Evolutionary conservation across 345 rosid species (phyloP), one percentile per base, ranked within the genome.

Genomic region (Hibiscus mutabilis): DNA sequence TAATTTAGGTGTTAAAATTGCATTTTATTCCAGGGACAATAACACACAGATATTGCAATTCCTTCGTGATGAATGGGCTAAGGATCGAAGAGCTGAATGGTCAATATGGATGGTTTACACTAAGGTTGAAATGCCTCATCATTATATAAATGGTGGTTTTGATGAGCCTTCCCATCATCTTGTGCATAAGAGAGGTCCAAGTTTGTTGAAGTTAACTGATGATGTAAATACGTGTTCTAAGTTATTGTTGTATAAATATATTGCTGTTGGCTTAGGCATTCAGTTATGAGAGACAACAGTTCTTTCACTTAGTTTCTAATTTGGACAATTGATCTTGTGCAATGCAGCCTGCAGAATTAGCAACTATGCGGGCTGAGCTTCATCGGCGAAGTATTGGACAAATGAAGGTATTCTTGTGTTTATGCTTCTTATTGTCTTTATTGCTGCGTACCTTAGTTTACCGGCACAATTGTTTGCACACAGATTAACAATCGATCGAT

Each of bases 101-200:
- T 94, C 98, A 5, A 94, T 91, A 81, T 91, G 98, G 98, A 91
- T 90, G 96, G 93, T 90, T 62, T 90, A 94, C 79, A 84, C 96
- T 27, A 92, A 88, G 69, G 97, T 90, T 67, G 99, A 95, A 78
- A 89, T 95, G 99, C 98, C 98, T 62, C 96, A 87, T 82, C 99
- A 89, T 79, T 92, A 85, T 80, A 86, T 95, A 68, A 86, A 81
- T 75, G 91, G 94, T 73, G 92, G 92, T 78, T 74, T 66, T 84
- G 87, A 87, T 81, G 97, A 89, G 69, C 46, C 87, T 73, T 66
- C 88, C 69, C 79, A 86, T 76, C 87, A 77, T 66, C 79, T 84
- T 69, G 80, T 79, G 24, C 92, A 84, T 53, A 87, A 75, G 82
- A 86, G 92, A 76, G 85, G 70, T 77, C 78, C 93, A 25, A 83